These are phyloP conservation scores for Acer yangbiense DNA, from an alignment of 345 rosid species.

Conservation along the genomic window DNA sequence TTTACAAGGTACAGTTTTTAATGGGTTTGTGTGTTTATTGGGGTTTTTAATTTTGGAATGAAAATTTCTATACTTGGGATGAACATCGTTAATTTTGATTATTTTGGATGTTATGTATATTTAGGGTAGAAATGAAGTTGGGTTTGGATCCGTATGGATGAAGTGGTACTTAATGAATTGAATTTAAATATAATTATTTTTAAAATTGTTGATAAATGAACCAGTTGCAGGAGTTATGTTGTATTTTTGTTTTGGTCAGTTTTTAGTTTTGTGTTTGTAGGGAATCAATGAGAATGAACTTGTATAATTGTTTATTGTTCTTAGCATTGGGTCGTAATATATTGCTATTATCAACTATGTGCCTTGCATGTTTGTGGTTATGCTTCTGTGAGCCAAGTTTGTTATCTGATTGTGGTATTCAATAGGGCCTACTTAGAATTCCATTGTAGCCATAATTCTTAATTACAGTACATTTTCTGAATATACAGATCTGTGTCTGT, in stretches of 20 bases:
- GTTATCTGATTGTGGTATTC: background rate
- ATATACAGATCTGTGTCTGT: background rate
- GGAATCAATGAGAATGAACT: background rate
- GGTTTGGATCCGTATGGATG: background rate
- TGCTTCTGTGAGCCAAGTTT: constrained; percentile 4
- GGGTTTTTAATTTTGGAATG: background rate
- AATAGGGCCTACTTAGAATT: background rate
- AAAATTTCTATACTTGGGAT: constrained; percentile 6
- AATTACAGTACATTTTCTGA: background rate
- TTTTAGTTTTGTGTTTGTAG: too few relatives aligned
- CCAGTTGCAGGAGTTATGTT: background rate
- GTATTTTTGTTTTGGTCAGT: background rate
- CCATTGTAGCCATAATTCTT: background rate
- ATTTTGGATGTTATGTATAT: background rate
- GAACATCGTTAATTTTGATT: background rate
- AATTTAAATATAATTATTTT: too few relatives aligned
- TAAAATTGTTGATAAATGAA: background rate
- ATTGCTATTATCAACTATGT: constrained; percentile 2
- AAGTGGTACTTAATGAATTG: background rate
- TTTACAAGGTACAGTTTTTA: constrained; percentile 39
- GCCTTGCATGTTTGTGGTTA: constrained; percentile 26
- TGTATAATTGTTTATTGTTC: background rate
- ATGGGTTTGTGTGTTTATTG: background rate
- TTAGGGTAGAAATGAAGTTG: background rate
- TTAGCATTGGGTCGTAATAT: constrained; percentile 1